Evolutionary conservation across 106 monocot species (phyloP).

Genomic region (Dactylorhiza incarnata): DNA sequence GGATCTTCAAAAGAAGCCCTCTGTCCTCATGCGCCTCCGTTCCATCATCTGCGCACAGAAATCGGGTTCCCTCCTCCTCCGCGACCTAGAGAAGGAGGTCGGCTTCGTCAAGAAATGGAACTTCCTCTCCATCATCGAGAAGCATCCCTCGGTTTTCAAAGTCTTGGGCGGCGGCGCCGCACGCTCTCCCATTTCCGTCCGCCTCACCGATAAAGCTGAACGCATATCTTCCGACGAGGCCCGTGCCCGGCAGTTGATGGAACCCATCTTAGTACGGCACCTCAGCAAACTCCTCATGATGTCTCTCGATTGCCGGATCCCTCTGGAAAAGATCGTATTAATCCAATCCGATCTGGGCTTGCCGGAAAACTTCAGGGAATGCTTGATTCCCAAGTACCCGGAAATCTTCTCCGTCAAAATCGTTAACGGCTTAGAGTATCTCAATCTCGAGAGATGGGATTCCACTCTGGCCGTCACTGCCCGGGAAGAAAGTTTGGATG

Average conservation of each 20-base stretch:
- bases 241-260: constrained; percentile 50
- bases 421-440: constrained; percentile 34
- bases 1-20: constrained; percentile 78
- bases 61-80: constrained; percentile 52
- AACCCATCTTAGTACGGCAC: constrained; percentile 62
- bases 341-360: constrained; percentile 62
- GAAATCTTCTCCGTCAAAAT: constrained; percentile 43
- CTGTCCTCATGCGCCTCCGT: constrained; percentile 60
- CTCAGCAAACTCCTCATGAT: constrained; percentile 85
- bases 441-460: constrained; percentile 92
- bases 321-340: constrained; percentile 66
- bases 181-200: constrained; percentile 51
- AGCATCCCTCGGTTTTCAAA: constrained; percentile 59
- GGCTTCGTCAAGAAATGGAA: constrained; percentile 90
- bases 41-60: constrained; percentile 34
- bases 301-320: constrained; percentile 80
- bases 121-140: constrained; percentile 63
- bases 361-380: constrained; percentile 33
- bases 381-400: constrained; percentile 57
- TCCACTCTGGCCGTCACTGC: constrained; percentile 63
- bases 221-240: constrained; percentile 42
- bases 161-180: constrained; percentile 51
- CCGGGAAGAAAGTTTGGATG: constrained; percentile 62
- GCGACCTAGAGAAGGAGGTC: constrained; percentile 91
- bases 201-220: constrained; percentile 47